Evolutionary conservation across 1,284 basidiomycete species (phyloP).

Genomic region (Tylopilus orsonianus): DNA sequence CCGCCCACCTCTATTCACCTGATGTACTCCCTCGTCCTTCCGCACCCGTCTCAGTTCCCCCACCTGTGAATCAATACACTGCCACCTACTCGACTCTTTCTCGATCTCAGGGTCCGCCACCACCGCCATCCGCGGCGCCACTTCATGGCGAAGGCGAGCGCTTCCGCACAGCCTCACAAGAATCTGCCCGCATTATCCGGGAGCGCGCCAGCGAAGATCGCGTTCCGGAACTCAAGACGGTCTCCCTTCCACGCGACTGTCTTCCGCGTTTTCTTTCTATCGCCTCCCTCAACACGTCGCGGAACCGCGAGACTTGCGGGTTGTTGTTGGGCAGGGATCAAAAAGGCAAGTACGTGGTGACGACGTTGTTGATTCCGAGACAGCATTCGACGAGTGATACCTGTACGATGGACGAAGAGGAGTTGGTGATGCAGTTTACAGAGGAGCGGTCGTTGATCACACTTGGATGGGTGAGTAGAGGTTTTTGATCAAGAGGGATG

Average conservation of each 20-base stretch:
- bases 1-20: constrained; percentile 33
- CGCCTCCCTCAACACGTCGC: constrained; percentile 57
- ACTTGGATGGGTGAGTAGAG: constrained; percentile 77
- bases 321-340: constrained; percentile 57
- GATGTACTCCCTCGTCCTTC: constrained; percentile 36
- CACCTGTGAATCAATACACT: constrained; percentile 16
- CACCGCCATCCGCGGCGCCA: constrained; percentile 21
- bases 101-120: constrained; percentile 25
- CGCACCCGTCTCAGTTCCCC: constrained; percentile 12
- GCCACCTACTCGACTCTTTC: constrained; percentile 22
- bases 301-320: constrained; percentile 66
- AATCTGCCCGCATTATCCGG: constrained; percentile 31
- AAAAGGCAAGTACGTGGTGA: constrained; percentile 65
- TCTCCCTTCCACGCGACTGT: constrained; percentile 67
- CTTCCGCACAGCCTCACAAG: constrained; percentile 31
- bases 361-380: constrained; percentile 77
- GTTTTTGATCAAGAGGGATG: too few species aligned
- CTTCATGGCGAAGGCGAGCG: constrained; percentile 22
- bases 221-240: constrained; percentile 50
- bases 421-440: constrained; percentile 81
- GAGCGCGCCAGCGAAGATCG: constrained; percentile 26
- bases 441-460: constrained; percentile 77
- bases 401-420: constrained; percentile 87
- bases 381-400: constrained; percentile 85
- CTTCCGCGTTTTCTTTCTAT: constrained; percentile 73